Base-by-base conservation (phyloP, 139 green algal species). In the Volvox africanus region DNA sequence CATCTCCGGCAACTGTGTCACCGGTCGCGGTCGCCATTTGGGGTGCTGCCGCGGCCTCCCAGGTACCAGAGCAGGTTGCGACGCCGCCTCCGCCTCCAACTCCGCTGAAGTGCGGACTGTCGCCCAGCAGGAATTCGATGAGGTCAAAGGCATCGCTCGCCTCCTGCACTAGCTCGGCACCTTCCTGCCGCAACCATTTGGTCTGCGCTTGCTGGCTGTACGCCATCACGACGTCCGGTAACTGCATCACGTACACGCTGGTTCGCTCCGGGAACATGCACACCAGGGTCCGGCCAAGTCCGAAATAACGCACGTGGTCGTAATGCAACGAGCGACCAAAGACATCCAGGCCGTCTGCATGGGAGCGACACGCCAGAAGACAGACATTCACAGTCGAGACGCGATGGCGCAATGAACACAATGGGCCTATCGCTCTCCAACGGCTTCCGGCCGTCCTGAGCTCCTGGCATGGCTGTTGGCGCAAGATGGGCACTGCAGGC, bases 221-320 rank as follows among this genome's bases (percentile, higher is more conserved):
- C 36, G n/a, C 33, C 37, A 97, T 71, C 1, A 86, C 78, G 20
- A 88, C 68, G 5, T 89, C 67, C 33, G 96, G 96, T 89, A 97
- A 73, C 75, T 79, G 67, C 61, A 97, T 92, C 13, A 26, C 79
- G 71, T 93, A 96, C 22, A 95, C 92, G 11, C 33, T 24, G 3
- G 96, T 93, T 6, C 75, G 73, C 50, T 97, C 95, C 89, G 96
- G 94, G 91, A 97, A 97, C 87, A 98, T 91, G 93, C 96, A 98
- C 44, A 97, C 91, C 36, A 98, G 94, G 11, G 92, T 96, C 55
- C 87, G 86, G 20, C 97, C 96, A 68, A 96, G 89, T 3, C 96
- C 97, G 93, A 99, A 95, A 94, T 98, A 99, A 26, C 95, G 94
- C 65, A 98, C 96, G 89, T 96, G 97, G 87, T 96, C 94, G 16